Evolutionary conservation across 345 rosid genomes (phyloP), one percentile per base, ranked within the genome.

Genomic region (Populus ilicifolia): DNA sequence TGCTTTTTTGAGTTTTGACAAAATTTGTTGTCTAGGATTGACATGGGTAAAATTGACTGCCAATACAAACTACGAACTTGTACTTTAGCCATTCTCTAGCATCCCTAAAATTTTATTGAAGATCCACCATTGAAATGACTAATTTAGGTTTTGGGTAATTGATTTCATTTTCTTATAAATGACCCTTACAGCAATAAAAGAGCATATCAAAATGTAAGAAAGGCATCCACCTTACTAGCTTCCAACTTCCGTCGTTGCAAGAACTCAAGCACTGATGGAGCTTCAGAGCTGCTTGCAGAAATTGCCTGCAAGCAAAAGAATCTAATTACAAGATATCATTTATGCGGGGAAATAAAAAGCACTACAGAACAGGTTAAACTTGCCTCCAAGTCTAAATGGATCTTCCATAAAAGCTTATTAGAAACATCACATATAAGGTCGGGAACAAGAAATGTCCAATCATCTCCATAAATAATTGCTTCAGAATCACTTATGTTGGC

Each of bases 231-330:
- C 98, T 96, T 92, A 85, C 81, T 81, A 64, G 97, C 93, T 85
- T 94, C 98, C 89, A 92, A 72, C 85, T 92, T 96, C 84, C 98
- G 84, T 41, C 97, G 84, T 80, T 96, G 99, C 85, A 96, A 84
- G 86, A 94, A 96, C 77, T 92, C 98, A 70, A 96, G 86, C 62
- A 92, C 89, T 52, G 88, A 89, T 41, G 97, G 90, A 77, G 89
- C 94, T 79, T 96, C 98, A 48, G 99, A 96, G 89, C 90, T 90
- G 85, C 98, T 92, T 56, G 98, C 90, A 75, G 97, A 88, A 85
- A 96, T 91, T 69, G 97, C 97, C 99, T 94, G 87, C 84, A 84
- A 76, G 68, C n/a, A 76, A 61, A 67, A 74, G 71, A 76, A 82
- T 52, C 21, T 38, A 67, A 74, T 77, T 54, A 71, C 33, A 29